Evolutionary conservation across 495 filamentous ascomycete species (phyloP).

Genomic region (Hypomontagnella monticulosa): DNA sequence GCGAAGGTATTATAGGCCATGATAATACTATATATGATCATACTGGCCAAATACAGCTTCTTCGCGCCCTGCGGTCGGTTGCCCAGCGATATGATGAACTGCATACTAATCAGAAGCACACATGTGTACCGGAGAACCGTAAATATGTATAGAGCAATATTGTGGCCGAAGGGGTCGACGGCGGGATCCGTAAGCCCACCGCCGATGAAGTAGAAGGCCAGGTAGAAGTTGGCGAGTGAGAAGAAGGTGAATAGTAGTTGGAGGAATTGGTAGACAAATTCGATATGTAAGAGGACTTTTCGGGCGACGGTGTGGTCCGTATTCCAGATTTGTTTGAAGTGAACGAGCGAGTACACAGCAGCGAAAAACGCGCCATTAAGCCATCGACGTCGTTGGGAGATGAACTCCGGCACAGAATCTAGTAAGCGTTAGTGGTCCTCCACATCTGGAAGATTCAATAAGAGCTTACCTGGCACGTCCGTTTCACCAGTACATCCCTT

Average conservation of each 20-base stretch:
- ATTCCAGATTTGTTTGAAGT: constrained; percentile 90
- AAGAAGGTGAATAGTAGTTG: constrained; percentile 96
- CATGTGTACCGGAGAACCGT: constrained; percentile 83
- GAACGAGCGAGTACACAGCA: constrained; percentile 95
- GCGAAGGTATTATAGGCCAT: constrained; percentile 97
- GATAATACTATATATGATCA: constrained; percentile 89
- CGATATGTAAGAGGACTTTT: constrained; percentile 92
- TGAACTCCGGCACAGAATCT: constrained; percentile 89
- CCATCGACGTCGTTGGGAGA: constrained; percentile 95
- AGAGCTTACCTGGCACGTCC: constrained; percentile 88
- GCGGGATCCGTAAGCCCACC: constrained; percentile 85
- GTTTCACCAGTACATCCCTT: constrained; percentile 96
- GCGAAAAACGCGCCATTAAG: constrained; percentile 99
- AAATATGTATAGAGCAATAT: constrained; percentile 87
- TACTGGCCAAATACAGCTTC: constrained; percentile 85
- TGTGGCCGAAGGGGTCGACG: constrained; percentile 90
- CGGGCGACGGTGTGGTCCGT: constrained; percentile 91
- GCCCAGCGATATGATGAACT: constrained; percentile 98
- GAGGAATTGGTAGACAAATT: constrained; percentile 95
- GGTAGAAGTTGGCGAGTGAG: constrained; percentile 97
- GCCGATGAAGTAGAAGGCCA: constrained; percentile 98
- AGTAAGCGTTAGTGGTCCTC: constrained; percentile 33
- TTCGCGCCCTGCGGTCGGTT: constrained; percentile 97
- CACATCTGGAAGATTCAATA: not conserved
- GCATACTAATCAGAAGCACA: constrained; percentile 86